Evolutionary conservation across 768 basidiomycete genomes (phyloP).

Genomic region (Leucocoprinus sp.): DNA sequence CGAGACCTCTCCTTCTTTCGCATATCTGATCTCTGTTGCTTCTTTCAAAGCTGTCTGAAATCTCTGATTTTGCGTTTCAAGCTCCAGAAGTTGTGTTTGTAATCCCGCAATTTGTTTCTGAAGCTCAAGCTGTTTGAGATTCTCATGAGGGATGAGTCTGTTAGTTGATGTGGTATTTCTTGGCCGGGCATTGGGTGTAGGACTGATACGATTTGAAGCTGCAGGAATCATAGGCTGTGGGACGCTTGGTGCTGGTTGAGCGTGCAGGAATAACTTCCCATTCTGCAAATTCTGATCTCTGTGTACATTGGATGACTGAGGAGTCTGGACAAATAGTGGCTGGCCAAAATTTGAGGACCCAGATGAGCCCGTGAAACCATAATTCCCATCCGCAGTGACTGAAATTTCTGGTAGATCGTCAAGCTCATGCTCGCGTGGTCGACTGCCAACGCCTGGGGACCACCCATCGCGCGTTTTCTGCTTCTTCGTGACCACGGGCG

Average conservation of each 20-base stretch:
- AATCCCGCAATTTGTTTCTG: slow-evolving; percentile 22
- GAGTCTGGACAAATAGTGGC: not conserved
- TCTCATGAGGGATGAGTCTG: not conserved
- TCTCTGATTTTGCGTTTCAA: slow-evolving; percentile 40
- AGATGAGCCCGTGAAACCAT: slow-evolving; percentile 32
- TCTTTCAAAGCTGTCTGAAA: slow-evolving; percentile 37
- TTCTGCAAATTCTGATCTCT: not conserved
- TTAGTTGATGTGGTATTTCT: not conserved
- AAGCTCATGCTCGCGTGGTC: slow-evolving; percentile 21
- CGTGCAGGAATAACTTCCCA: not conserved
- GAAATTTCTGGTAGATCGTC: slow-evolving; percentile 52
- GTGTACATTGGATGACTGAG: not conserved
- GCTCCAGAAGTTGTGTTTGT: slow-evolving; percentile 27
- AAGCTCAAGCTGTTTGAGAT: slow-evolving; percentile 1
- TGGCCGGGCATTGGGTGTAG: not conserved
- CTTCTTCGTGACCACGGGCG: slow-evolving; percentile 42
- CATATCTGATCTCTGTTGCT: slow-evolving; percentile 41
- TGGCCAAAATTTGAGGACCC: slow-evolving; percentile 11
- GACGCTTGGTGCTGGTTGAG: not conserved
- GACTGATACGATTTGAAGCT: not conserved
- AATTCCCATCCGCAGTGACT: slow-evolving; percentile 40
- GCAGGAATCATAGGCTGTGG: not conserved
- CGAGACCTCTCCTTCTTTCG: slow-evolving; percentile 65
- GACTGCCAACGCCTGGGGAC: slow-evolving; percentile 25
- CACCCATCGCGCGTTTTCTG: slow-evolving; percentile 44